Evolutionary conservation across 2,329 filamentous ascomycete genomes (phyloP).

Genomic region (Phyllosticta capitalensis): DNA sequence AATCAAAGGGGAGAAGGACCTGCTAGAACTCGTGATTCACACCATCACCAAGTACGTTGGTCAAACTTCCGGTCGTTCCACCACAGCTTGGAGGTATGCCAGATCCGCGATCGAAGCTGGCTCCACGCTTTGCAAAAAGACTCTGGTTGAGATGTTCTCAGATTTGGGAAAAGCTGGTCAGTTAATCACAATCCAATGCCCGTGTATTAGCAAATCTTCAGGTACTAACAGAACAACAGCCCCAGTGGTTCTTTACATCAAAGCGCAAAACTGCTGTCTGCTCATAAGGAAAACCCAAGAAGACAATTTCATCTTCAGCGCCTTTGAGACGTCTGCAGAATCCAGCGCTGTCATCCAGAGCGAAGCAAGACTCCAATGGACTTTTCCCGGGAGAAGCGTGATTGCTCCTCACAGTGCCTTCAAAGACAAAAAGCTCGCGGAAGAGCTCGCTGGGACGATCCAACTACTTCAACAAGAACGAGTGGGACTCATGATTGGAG

Average conservation of each 20-base stretch:
- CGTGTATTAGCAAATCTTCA: too few species aligned
- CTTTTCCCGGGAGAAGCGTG: constrained; percentile 36
- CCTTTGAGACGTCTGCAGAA: constrained; percentile 39
- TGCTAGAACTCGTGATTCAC: neutral
- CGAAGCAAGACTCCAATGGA: constrained; percentile 32
- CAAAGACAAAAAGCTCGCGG: constrained; percentile 13
- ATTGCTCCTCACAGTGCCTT: constrained; percentile 20
- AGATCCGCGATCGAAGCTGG: neutral
- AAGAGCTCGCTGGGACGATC: constrained; percentile 24
- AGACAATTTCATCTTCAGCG: constrained; percentile 28
- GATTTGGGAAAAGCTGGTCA: too few species aligned
- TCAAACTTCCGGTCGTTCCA: too few species aligned
- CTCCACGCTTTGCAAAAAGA: too few species aligned
- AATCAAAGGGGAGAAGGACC: neutral
- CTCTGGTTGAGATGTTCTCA: too few species aligned
- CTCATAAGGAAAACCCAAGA: constrained; percentile 25
- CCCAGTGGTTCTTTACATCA: constrained; percentile 26
- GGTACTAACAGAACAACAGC: neutral
- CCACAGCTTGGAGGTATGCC: neutral
- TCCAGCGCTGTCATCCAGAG: constrained; percentile 30
- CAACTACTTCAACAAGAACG: constrained; percentile 29
- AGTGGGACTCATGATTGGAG: constrained; percentile 26
- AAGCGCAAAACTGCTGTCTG: constrained; percentile 39
- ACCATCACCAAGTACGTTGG: too few species aligned
- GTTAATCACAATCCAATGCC: too few species aligned